Percentiles rank a stretch among this genome's conserved stretches.
phyloP scores from a whole-genome alignment of 2,329 filamentous ascomycete genomes.

The Neocucurbitaria cava region DNA sequence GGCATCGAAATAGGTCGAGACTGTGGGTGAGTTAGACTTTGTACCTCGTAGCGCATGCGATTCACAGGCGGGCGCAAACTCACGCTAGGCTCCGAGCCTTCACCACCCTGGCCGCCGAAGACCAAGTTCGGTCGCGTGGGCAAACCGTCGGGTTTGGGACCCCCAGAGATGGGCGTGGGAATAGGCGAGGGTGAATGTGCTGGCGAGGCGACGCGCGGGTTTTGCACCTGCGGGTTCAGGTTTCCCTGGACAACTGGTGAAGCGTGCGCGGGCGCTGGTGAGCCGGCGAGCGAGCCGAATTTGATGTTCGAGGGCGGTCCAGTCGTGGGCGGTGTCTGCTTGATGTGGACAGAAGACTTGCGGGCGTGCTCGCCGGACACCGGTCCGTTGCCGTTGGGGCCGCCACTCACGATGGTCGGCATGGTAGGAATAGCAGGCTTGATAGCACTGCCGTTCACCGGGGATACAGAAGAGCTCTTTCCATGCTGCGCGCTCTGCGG shows the following conservation, averaged over 20 bases:
- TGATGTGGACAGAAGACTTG: conserved; percentile 94
- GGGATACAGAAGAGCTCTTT: conserved; percentile 62
- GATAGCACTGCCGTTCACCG: conserved; percentile 85
- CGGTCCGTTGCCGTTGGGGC: conserved; percentile 68
- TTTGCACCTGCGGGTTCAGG: conserved; percentile 61
- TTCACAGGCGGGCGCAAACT: conserved; percentile 50
- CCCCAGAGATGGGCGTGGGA: conserved; percentile 85
- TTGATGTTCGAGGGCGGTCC: conserved; percentile 68
- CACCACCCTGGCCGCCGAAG: conserved; percentile 83
- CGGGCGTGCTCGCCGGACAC: conserved; percentile 72
- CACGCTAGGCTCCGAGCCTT: conserved; percentile 73
- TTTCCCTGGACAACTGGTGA: conserved; percentile 69
- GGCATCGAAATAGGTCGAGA: conserved; percentile 71
- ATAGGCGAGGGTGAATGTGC: conserved; percentile 92
- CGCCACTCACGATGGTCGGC: conserved; percentile 67
- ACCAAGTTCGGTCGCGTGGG: conserved; percentile 73
- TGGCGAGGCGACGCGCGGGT: conserved; percentile 81
- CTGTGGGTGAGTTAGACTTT: conserved; percentile 53
- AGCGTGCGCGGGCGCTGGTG: conserved; percentile 69
- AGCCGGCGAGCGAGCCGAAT: conserved; percentile 76
- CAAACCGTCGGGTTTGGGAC: conserved; percentile 78
- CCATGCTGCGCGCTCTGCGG: conserved; percentile 60
- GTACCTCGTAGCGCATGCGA: background rate
- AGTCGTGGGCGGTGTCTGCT: conserved; percentile 71
- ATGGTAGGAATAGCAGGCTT: conserved; percentile 70